These are phyloP conservation scores for Trichoderma cornu-damae DNA, from an alignment of 2,329 filamentous ascomycete genomes.

Conservation along the genomic window DNA sequence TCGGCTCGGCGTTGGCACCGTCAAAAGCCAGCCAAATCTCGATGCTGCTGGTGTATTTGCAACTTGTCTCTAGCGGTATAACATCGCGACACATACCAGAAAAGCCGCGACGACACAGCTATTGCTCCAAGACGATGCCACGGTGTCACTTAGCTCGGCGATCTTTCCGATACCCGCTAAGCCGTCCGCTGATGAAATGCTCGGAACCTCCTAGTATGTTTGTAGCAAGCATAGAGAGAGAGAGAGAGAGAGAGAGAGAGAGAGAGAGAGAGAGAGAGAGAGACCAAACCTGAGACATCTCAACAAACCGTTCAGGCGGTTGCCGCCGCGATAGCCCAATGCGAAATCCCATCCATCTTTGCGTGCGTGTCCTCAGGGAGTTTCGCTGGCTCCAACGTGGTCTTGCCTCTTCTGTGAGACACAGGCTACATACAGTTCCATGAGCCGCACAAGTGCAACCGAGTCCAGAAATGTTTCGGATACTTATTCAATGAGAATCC, in stretches of 20 bases:
- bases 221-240: background rate
- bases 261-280: background rate
- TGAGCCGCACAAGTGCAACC: conserved; percentile 26
- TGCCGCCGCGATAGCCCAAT: background rate
- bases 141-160: background rate
- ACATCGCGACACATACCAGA: conserved; percentile 15
- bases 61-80: conserved; percentile 11
- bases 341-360: background rate
- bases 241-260: background rate
- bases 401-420: conserved; percentile 17
- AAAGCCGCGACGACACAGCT: background rate
- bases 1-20: conserved; percentile 12
- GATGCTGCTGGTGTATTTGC: conserved; percentile 8
- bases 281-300: background rate
- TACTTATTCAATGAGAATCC: conserved; percentile 28
- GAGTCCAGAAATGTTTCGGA: conserved; percentile 29
- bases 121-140: background rate
- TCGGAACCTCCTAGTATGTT: background rate
- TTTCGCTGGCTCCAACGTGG: conserved; percentile 21
- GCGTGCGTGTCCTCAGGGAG: conserved; percentile 22
- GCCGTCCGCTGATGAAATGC: background rate
- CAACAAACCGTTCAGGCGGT: too few relatives aligned
- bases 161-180: background rate
- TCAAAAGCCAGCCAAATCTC: conserved; percentile 5
- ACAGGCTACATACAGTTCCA: conserved; percentile 25